Percentiles rank a stretch among this genome's conserved stretches.
Conservation (phyloP, 331 rosid species). For the Acacia pycnantha region DNA sequence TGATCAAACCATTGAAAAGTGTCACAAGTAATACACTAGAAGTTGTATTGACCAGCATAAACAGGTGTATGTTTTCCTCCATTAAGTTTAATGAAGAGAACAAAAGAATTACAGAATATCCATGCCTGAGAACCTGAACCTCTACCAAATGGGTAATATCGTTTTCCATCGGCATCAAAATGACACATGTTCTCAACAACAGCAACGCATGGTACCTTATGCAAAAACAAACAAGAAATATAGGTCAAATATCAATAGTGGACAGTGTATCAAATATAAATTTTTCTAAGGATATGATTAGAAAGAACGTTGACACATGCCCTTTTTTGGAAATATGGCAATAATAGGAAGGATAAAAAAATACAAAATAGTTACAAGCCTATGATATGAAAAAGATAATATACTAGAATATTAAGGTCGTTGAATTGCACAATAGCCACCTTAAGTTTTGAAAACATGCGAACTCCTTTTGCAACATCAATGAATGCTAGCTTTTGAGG, state of each 20-base stretch:
- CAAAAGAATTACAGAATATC: constrained; percentile 20
- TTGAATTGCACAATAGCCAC: constrained; percentile 41
- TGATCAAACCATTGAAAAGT: constrained; percentile 28
- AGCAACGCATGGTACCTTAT: constrained; percentile 96
- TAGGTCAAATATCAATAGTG: constrained; percentile 16
- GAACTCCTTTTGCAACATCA: constrained; percentile 98
- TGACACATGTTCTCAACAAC: constrained; percentile 99
- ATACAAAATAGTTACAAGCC: not conserved
- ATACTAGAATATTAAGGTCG: constrained; percentile 8
- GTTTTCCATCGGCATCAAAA: constrained; percentile 96
- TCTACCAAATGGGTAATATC: constrained; percentile 91
- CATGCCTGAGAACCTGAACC: constrained; percentile 96
- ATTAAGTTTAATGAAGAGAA: constrained; percentile 14
- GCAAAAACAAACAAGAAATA: constrained; percentile 23
- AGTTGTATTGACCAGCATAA: not conserved
- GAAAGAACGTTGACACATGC: constrained; percentile 1
- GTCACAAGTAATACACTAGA: not conserved
- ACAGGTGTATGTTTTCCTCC: not conserved
- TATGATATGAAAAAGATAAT: not conserved
- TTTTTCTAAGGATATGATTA: not conserved
- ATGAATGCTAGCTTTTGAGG: constrained; percentile 97
- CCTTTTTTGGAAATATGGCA: not conserved
- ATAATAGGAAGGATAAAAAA: not conserved
- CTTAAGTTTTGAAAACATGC: constrained; percentile 99
- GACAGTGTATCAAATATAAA: not conserved